Conservation (phyloP, 1,284 basidiomycete genomes). For the Ganoderma lucidum region DNA sequence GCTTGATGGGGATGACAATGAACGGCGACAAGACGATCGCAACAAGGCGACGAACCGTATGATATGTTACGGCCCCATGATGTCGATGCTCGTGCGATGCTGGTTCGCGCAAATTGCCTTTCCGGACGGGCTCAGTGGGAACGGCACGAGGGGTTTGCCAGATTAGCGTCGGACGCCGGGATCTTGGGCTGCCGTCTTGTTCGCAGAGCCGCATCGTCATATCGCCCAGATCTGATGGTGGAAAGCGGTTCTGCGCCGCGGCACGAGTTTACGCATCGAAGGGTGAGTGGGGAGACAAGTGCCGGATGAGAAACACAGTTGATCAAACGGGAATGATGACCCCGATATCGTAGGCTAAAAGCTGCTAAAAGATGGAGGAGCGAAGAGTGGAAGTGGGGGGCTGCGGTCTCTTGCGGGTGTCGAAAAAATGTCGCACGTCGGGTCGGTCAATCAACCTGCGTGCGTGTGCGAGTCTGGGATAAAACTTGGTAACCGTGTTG, state of each 20-base stretch:
- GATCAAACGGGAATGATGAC: constrained; percentile 5
- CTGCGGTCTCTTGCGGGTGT: not conserved
- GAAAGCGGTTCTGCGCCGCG: not conserved
- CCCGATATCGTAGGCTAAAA: constrained; percentile 1
- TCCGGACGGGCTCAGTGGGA: constrained; percentile 7
- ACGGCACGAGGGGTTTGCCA: constrained; percentile 10
- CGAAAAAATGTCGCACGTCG: not conserved
- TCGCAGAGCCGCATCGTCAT: constrained; percentile 2
- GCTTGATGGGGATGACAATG: not conserved
- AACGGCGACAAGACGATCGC: not conserved
- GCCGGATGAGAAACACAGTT: not conserved
- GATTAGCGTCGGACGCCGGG: constrained; percentile 17
- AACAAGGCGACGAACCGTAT: not conserved
- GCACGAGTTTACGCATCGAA: not conserved
- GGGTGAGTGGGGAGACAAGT: not conserved
- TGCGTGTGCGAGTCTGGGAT: not conserved
- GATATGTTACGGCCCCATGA: not conserved
- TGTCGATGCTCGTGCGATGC: constrained; percentile 5
- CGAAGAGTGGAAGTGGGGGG: no score
- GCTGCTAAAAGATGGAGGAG: not conserved
- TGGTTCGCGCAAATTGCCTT: constrained; percentile 1
- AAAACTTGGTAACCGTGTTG: constrained; percentile 6
- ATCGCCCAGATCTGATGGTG: constrained; percentile 3
- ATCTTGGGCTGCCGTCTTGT: constrained; percentile 9
- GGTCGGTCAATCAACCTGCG: not conserved